Evolutionary conservation across 2,329 filamentous ascomycete genomes (phyloP), one percentile per base, ranked within the genome.

Genomic region (Colletotrichum limetticola): DNA sequence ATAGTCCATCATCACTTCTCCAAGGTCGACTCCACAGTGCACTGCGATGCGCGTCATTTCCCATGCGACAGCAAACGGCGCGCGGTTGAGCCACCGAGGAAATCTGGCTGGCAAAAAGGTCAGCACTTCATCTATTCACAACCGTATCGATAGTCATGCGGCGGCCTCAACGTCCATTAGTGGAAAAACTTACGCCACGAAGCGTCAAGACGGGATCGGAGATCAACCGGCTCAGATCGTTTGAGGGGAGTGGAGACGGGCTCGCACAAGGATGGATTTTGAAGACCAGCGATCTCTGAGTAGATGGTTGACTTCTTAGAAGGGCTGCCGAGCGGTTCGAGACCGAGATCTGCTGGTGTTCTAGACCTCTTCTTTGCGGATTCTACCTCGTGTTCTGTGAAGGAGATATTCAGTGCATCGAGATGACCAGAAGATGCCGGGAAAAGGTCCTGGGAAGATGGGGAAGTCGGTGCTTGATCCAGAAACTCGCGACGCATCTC

Each of bases 61-160:
- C 89, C 88, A 91, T 4, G 84, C 76, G 5, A 90, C 81, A 2
- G 84, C 83, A 3, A 90, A 80, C 0, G 88, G 87, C 0, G 86
- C 87, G 0, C 80, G 64, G 3, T 83, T 81, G 4, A 89, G 79
- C 60, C 60, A 73, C 2, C 32, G 3, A 1, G 74, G 74, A 2
- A 74, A 72, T 12, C 63, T 56, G 4, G 74, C 72, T 72, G 19
- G 19, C 16, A 1, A 4, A n/a, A 32, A 12, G 0, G 59, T 72
- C 42, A 72, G 59, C 24, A 56, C 32, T 22, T 2, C 3, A 8
- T 14, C 22, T 26, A 30, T 6, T 1, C 16, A 32, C 5, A 2
- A 1, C 42, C 26, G 19, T n/a, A 7, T 28, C 11, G 22, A 11
- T 12, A n/a, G 28, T 11, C 2, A 30, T 12, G 42, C 30, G 57